Evolutionary conservation across 2,329 filamentous ascomycete species (phyloP), one percentile per base, ranked within the genome.

Genomic region (Monilinia fructigena): DNA sequence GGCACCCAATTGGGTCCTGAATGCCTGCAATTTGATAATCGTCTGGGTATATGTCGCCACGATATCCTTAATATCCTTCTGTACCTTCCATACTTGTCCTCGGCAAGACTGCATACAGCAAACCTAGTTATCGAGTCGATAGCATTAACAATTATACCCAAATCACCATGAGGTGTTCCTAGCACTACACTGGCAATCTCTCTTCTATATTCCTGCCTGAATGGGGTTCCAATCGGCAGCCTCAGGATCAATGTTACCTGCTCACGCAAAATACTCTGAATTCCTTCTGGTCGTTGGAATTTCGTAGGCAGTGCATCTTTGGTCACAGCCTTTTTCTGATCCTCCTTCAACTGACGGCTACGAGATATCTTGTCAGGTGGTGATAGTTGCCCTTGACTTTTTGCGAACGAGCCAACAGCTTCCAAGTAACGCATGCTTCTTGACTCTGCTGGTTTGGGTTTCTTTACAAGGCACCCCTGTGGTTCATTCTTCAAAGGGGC

Each of bases 81-180:
- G 89, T n/a, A 96, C 94, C 72, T 91, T 90, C 18, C 94, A 74
- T 88, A 95, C 56, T 84, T 84, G 76, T 98, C 94, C 77, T 98
- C 93, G 4, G 81, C 80, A 64, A 97, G 79, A 77, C 90, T 94
- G 69, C 85, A 85, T 4, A 92, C 84, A 0, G 91, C 85, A 38
- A 98, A 82, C 60, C 84, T 82, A 16, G 86, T 86, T 50, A 95
- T 79, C 0, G 89, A 85, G 67, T 87, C 86, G n/a, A 88, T 82
- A 1, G 91, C 89, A 75, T 94, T 87, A 61, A 90, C 78, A 71
- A 92, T 89, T 20, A 89, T 79, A 40, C 85, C 85, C 1, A 86
- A 80, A 74, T 90, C 87, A 3, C 89, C 89, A 73, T 89, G 87
- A 0, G 93, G 93, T 0, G 83, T 80, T 42, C 92, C 93, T 26